phyloP scores from a whole-genome alignment of 805 yeast species.

The Spencermartinsiella europaea region DNA sequence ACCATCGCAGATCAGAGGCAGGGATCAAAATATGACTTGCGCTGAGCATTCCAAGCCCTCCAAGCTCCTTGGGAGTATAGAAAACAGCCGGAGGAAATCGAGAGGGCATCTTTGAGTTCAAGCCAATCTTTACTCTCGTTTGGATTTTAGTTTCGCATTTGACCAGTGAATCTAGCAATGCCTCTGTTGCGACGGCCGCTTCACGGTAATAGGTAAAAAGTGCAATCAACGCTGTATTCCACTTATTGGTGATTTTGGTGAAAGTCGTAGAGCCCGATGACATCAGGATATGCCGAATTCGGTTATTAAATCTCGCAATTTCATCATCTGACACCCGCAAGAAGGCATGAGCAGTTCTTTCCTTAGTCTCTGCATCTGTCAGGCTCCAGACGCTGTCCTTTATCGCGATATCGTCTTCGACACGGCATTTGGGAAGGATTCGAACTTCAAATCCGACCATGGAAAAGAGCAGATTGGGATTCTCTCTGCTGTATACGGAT shows the following conservation, averaged over 20 bases:
- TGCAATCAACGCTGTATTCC: conserved; percentile 90
- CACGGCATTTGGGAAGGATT: conserved; percentile 69
- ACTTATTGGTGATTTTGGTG: conserved; percentile 86
- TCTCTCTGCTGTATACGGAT: conserved; percentile 85
- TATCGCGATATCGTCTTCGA: conserved; percentile 47
- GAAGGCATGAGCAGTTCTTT: conserved; percentile 83
- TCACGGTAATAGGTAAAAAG: conserved; percentile 88
- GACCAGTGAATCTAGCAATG: conserved; percentile 74
- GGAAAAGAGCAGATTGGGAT: conserved; percentile 80
- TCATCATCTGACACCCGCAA: conserved; percentile 79
- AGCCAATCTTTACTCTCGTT: conserved; percentile 87
- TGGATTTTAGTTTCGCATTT: conserved; percentile 91
- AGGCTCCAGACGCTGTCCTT: conserved; percentile 92
- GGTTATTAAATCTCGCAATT: conserved; percentile 71
- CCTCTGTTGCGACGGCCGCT: conserved; percentile 79
- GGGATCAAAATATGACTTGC: conserved; percentile 96
- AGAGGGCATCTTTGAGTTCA: conserved; percentile 97
- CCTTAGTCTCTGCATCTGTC: conserved; percentile 62
- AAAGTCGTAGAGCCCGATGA: conserved; percentile 94
- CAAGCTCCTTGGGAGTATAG: conserved; percentile 94
- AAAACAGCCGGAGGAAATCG: conserved; percentile 98
- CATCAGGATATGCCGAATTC: conserved; percentile 87
- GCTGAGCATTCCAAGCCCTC: conserved; percentile 96
- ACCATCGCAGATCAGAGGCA: conserved; percentile 85
- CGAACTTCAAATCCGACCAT: conserved; percentile 96